A percentile compares a stretch with the other conserved stretches of the same genome.
These are phyloP conservation scores for Catunica adiposa DNA, from an alignment of 2,329 filamentous ascomycete species.

Conservation along the genomic window DNA sequence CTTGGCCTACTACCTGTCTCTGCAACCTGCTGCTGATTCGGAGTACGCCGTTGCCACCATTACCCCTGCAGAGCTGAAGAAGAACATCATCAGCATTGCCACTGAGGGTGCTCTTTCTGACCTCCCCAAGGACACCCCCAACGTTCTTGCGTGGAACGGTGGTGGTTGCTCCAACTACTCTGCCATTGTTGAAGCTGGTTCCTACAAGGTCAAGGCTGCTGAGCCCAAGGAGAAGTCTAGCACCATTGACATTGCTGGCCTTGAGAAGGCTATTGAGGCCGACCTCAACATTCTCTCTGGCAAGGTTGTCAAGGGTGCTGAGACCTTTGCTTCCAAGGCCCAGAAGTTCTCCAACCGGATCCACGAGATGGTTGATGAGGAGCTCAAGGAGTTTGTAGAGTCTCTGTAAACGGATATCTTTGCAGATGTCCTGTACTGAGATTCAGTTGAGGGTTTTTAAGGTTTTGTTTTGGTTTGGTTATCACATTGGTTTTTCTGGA, in stretches of 20 bases:
- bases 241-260: constrained; percentile 34
- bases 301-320: constrained; percentile 38
- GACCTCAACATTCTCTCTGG: constrained; percentile 44
- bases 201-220: constrained; percentile 44
- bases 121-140: constrained; percentile 72
- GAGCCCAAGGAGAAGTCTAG: constrained; percentile 22
- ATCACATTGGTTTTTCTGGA: neutral
- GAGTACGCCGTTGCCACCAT: constrained; percentile 80
- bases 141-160: constrained; percentile 98
- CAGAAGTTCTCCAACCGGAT: constrained; percentile 48
- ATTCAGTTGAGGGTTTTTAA: neutral
- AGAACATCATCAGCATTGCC: constrained; percentile 65
- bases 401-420: constrained; percentile 8
- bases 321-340: constrained; percentile 37
- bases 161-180: constrained; percentile 86
- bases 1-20: constrained; percentile 91
- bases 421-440: neutral
- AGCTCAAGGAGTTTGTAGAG: constrained; percentile 36
- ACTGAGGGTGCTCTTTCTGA: constrained; percentile 64
- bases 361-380: constrained; percentile 42
- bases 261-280: constrained; percentile 43
- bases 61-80: constrained; percentile 88
- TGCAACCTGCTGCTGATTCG: constrained; percentile 79
- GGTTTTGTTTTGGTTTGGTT: neutral
- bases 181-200: constrained; percentile 58